Base-by-base conservation (phyloP, 148 eudicot species). In the Fagopyrum esculentum region DNA sequence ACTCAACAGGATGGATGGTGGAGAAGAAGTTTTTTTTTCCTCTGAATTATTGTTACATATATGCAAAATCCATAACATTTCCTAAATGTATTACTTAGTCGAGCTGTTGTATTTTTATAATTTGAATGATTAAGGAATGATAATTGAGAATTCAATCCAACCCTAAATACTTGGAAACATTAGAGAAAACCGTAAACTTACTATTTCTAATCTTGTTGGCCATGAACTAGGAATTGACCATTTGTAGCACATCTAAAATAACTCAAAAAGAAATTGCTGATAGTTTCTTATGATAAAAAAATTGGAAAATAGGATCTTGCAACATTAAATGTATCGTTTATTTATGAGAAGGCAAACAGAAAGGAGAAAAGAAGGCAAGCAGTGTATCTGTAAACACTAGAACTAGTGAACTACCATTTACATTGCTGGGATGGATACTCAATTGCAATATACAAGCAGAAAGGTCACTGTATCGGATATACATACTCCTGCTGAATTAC, bases 31-130 rank as follows among this genome's bases (percentile, higher is more conserved):
- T 66, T 19, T 4, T 4, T 64, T 64, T 16, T 63, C 35, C 16
- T 64, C 70, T 64, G 45, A 17, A 57, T 8, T 64, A 30, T 12
- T 64, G 45, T 64, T 66, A 66, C 71, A 66, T 30, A 66, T 43
- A 12, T 35, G 45, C 19, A 40, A 66, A 35, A 66, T 66, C 15
- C 3, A 6, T 66, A 40, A n/a, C 30, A 8, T 66, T 66, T 9
- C 71, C 13, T 35, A 35, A 22, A 43, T 66, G 45, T 66, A 40
- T 15, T 63, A 17, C 69, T 12, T 30, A 29, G 45, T 63, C 13
- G 6, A 35, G 11, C 45, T 66, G 47, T 35, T 35, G 71, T 13
- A 43, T 43, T 66, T 40, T 17, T 11, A 64, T 64, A 26, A 11
- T 64, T 59, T 6, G 17, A 61, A 64, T 64, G 70, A 64, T 0